phyloP scores from a whole-genome alignment of 2,329 filamentous ascomycete genomes.

The Nemania diffusa region DNA sequence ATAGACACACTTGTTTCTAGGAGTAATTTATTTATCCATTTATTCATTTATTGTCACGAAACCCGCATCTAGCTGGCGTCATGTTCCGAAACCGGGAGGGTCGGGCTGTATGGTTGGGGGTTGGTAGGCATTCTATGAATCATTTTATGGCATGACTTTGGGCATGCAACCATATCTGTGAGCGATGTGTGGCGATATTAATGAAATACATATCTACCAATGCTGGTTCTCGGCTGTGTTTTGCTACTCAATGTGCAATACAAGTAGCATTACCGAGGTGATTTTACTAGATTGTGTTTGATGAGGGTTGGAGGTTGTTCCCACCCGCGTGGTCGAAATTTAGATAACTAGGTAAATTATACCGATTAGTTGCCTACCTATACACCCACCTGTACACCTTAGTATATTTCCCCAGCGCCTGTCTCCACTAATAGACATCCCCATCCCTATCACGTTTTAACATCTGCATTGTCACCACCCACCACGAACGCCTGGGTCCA shows the following conservation, averaged over 20 bases:
- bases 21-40: constrained; percentile 2
- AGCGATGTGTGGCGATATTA: constrained; percentile 20
- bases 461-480: not conserved
- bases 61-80: constrained; percentile 33
- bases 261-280: not conserved
- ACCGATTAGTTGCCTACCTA: not conserved
- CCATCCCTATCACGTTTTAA: not conserved
- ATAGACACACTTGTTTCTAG: not conserved
- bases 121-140: not conserved
- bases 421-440: constrained; percentile 11
- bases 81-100: constrained; percentile 19
- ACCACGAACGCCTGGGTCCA: not conserved
- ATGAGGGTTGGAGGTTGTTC: constrained; percentile 7
- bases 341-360: not conserved
- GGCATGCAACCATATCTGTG: constrained; percentile 8
- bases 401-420: not conserved
- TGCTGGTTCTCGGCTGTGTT: not conserved
- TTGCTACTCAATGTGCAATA: not conserved
- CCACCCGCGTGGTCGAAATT: constrained; percentile 12
- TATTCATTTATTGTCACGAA: constrained; percentile 22
- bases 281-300: constrained; percentile 3
- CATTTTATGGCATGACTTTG: constrained; percentile 10
- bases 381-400: not conserved
- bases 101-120: not conserved
- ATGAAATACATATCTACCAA: constrained; percentile 12